Base-by-base conservation (phyloP, 2,329 filamentous ascomycete species). In the Aspergillus melleus region DNA sequence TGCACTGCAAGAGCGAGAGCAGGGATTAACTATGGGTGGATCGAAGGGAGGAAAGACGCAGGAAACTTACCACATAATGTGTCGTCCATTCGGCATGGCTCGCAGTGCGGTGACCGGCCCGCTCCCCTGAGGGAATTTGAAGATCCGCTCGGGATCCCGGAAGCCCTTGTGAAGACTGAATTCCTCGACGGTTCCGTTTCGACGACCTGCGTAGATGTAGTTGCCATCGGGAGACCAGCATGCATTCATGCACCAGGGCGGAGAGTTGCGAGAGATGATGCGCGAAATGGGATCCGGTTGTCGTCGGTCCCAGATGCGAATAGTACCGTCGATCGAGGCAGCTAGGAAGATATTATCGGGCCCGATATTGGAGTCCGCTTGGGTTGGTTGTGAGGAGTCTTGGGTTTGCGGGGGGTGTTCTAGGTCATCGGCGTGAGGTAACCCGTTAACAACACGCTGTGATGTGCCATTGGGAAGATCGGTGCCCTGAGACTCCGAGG, bases 181-280 rank as follows among this genome's bases (percentile, higher is more conserved):
- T 76, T 99, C 95, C 67, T 99, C 95, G 0, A 99, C 95, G 0
- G 92, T 96, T 54, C 92, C 86, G 75, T 98, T 98, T 59, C 95
- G 84, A 29, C 95, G 84, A 0, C 95, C 95, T 0, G 90, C 93
- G 76, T 96, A 99, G 68, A 99, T 93, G 76, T 87, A 92, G 76
- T 98, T 98, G 14, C 95, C 95, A 73, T 97, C 91, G 0, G 92
- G 92, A 57, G 90, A 94, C 95, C 95, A 99, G 79, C 92, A 96
- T 0, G 92, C 92, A 66, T 91, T 93, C 88, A 96, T 97, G 76
- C 94, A 98, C 94, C 94, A 99, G 0, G 94, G 95, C 1, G 95
- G 94, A 0, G 92, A 90, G 11, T 87, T 85, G 11, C 88, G 83
- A 19, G 90, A 91, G 1, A 83, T 82, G 58, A 98, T 94, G 29